Evolutionary conservation across 192 early-diverging fungal genomes (phyloP).

Genomic region (Mortierella claussenii): DNA sequence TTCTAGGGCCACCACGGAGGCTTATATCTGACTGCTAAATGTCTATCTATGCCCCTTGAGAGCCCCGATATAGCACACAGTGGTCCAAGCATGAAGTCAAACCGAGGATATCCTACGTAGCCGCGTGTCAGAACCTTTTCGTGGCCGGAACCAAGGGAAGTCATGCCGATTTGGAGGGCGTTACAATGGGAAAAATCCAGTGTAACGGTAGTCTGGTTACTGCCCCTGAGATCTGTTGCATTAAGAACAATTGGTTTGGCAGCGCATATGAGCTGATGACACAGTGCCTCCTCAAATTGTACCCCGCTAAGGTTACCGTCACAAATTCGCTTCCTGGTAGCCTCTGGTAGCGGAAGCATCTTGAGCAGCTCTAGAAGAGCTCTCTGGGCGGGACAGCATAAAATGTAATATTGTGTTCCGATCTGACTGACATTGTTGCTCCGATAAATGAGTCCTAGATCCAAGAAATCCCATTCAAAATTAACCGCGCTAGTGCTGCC

Average conservation of each 20-base stretch:
- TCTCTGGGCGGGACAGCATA: slow-evolving; percentile 40
- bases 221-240: slow-evolving; percentile 46
- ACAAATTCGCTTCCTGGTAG: slow-evolving; percentile 17
- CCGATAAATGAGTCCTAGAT: slow-evolving; percentile 45
- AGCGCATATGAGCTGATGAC: slow-evolving; percentile 25
- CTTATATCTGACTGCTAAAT: too few relatives aligned
- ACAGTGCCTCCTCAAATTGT: slow-evolving; percentile 36
- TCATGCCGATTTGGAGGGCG: background rate
- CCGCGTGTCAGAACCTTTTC: slow-evolving; percentile 25
- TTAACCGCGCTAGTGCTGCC: slow-evolving; percentile 8
- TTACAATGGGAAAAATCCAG: slow-evolving; percentile 25
- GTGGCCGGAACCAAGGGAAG: slow-evolving; percentile 29
- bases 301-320: slow-evolving; percentile 11
- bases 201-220: slow-evolving; percentile 2
- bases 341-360: slow-evolving; percentile 23
- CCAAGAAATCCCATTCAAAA: slow-evolving; percentile 40
- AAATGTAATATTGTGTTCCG: slow-evolving; percentile 12
- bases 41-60: too few relatives aligned
- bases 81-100: slow-evolving; percentile 46
- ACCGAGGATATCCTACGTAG: slow-evolving; percentile 37
- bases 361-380: slow-evolving; percentile 43
- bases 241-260: slow-evolving; percentile 21
- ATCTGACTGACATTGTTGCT: slow-evolving; percentile 13
- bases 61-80: too few relatives aligned
- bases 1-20: too few relatives aligned